Base-by-base conservation (phyloP, 441 rosid genomes). In the Eugenia klotzschiana region DNA sequence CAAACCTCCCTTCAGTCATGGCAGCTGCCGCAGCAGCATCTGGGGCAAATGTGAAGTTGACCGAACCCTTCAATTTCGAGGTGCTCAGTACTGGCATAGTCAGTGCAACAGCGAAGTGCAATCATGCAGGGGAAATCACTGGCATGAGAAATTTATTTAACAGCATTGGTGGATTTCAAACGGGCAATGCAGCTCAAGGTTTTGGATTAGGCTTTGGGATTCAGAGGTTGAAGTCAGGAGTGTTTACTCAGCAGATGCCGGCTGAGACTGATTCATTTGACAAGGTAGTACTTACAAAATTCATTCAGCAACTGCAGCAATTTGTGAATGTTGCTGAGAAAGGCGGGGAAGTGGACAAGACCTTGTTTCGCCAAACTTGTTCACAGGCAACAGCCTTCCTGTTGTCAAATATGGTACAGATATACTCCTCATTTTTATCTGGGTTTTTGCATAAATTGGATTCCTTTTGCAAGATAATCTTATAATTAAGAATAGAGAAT, bases 11-110 rank as follows among this genome's bases (percentile, higher is more conserved):
- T 85, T 95, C 99, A 52, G 99, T 96, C 91, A 93, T 94, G 95
- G 97, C 96, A 79, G 99, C 99, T 50, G 99, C 99, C 56, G 99
- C 96, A 60, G 99, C 99, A 79, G 99, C 99, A 8, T 96, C 99
- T 55, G 99, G 99, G 79, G 99, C 96, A 84, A 93, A 93, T 91
- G 85, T 95, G 89, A 94, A 95, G 87, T 87, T 91, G 87, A 92
- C 94, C 16, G 99, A 93, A 84, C 92, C 94, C 79, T 93, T 95
- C 89, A 95, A 95, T 87, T 93, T 97, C 86, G 99, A 97, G 93
- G 99, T 97, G 56, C 99, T 97, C 52, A 93, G 95, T 84, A 96
- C 99, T 85, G 95, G 96, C 84, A 91, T 96, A 58, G 99, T 94
- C 83, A 96, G 98, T 90, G 99, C 99, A 88, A 97, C 99, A 27